Evolutionary conservation across 2,329 filamentous ascomycete species (phyloP).

Genomic region (Pyrenochaeta sp.): DNA sequence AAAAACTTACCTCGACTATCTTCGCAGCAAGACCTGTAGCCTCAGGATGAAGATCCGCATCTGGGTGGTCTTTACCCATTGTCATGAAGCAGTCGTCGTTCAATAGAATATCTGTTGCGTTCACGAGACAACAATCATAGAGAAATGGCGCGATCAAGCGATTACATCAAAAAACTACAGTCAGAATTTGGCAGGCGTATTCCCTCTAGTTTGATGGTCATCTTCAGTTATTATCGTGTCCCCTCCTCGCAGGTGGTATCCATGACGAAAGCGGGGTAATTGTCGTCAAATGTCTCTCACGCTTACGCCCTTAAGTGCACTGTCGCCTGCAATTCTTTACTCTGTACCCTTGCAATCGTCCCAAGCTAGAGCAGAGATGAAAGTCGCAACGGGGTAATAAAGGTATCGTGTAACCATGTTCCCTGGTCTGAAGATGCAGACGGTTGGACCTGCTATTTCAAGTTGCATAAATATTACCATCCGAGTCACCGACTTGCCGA

Average conservation of each 20-base stretch:
- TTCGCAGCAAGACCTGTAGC: slow-evolving; percentile 43
- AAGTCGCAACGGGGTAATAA: too few relatives aligned
- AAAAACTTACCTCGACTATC: slow-evolving; percentile 36
- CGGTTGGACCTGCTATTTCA: background rate
- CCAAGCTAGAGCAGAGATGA: too few relatives aligned
- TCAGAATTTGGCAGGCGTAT: background rate
- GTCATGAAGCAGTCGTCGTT: background rate
- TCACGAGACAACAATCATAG: background rate
- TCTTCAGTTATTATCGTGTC: slow-evolving; percentile 19
- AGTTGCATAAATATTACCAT: background rate
- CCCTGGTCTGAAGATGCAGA: too few relatives aligned
- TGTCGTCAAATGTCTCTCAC: background rate
- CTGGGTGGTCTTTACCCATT: slow-evolving; percentile 47
- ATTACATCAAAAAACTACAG: background rate
- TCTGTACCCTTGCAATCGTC: too few relatives aligned
- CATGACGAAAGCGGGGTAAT: slow-evolving; percentile 30
- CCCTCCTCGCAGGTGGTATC: slow-evolving; percentile 4
- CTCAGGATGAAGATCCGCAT: slow-evolving; percentile 46
- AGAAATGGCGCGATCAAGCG: background rate
- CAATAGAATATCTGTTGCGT: too few relatives aligned
- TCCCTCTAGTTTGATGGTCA: slow-evolving; percentile 1
- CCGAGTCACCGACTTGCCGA: background rate
- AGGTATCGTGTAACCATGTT: too few relatives aligned
- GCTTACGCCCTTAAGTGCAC: background rate
- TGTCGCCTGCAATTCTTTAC: too few relatives aligned